Percentiles rank a stretch among this genome's conserved stretches.
These are phyloP conservation scores for Aquilaria malaccensis DNA, from an alignment of 345 rosid genomes.

Conservation along the genomic window DNA sequence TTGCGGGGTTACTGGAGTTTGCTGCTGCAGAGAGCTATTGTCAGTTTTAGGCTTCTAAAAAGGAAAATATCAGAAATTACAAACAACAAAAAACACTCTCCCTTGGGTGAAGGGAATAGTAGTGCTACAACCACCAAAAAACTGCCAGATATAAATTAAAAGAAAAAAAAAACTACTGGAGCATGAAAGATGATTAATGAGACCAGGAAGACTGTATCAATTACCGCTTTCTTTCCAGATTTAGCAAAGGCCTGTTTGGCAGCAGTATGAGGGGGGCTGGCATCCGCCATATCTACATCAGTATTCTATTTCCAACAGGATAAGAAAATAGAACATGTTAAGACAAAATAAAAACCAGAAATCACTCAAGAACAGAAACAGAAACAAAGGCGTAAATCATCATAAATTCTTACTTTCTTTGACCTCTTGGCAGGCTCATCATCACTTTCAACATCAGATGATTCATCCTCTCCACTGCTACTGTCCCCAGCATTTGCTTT, in stretches of 20 bases:
- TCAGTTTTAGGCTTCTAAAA: not conserved
- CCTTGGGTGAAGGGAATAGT: too few relatives aligned
- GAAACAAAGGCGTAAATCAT: not conserved
- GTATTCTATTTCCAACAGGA: constrained; percentile 23
- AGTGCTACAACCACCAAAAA: not conserved
- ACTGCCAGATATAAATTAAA: not conserved
- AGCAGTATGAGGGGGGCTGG: constrained; percentile 21
- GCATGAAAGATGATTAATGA: too few relatives aligned
- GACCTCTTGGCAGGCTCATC: constrained; percentile 41
- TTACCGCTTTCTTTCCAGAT: constrained; percentile 37
- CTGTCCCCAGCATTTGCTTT: constrained; percentile 35
- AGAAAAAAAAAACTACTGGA: not conserved
- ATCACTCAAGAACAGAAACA: not conserved
- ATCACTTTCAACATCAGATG: constrained; percentile 38
- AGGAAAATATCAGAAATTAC: not conserved
- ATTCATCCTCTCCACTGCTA: constrained; percentile 46
- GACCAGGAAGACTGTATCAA: not conserved
- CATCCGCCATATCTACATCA: constrained; percentile 67
- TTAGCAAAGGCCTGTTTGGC: constrained; percentile 23
- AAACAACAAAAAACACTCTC: not conserved
- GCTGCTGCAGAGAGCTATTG: constrained; percentile 34
- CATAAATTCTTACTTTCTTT: constrained; percentile 28
- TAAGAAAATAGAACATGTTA: not conserved
- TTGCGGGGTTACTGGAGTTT: constrained; percentile 53
- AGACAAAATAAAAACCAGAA: constrained; percentile 5